Percentiles rank a stretch among this genome's conserved stretches.
Conservation (phyloP, 2,329 filamentous ascomycete species). For the Cladobotryum mycophilum region DNA sequence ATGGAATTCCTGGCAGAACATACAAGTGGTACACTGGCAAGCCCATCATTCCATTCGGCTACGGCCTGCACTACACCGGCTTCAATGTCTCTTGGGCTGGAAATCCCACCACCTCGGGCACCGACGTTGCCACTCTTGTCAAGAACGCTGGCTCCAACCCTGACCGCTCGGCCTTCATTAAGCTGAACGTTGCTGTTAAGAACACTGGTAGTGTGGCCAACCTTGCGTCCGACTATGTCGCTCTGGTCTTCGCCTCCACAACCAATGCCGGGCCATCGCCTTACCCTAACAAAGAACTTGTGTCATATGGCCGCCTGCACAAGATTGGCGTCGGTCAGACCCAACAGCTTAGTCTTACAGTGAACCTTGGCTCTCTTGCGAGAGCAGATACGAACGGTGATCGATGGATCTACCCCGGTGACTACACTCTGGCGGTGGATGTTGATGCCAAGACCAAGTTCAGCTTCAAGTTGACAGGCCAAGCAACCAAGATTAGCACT, state of each 20-base stretch:
- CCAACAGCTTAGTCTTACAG: constrained; percentile 5
- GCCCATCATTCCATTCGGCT: constrained; percentile 48
- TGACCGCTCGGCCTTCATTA: constrained; percentile 4
- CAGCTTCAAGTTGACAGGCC: constrained; percentile 10
- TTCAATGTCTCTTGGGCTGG: constrained; percentile 28
- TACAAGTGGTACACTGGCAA: constrained; percentile 51
- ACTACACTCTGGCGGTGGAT: constrained; percentile 12
- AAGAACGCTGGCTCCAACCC: constrained; percentile 8
- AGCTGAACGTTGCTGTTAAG: constrained; percentile 3
- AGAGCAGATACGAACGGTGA: constrained; percentile 13
- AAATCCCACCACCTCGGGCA: background rate
- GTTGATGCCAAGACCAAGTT: constrained; percentile 2
- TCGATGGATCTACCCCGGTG: constrained; percentile 13
- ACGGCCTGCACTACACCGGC: constrained; percentile 52
- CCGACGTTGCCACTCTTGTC: constrained; percentile 7
- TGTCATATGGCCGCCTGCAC: constrained; percentile 12
- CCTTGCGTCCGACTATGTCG: constrained; percentile 14
- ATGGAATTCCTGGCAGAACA: constrained; percentile 45
- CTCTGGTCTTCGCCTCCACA: constrained; percentile 12
- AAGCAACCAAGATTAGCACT: constrained; percentile 9
- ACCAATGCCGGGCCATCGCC: constrained; percentile 13
- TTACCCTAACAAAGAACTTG: constrained; percentile 12
- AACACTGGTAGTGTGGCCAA: constrained; percentile 6
- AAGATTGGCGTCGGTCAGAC: constrained; percentile 9
- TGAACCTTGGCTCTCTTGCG: constrained; percentile 11